Base-by-base conservation (phyloP, 139 green algal genomes). In the Axilococcus clingmanii region DNA sequence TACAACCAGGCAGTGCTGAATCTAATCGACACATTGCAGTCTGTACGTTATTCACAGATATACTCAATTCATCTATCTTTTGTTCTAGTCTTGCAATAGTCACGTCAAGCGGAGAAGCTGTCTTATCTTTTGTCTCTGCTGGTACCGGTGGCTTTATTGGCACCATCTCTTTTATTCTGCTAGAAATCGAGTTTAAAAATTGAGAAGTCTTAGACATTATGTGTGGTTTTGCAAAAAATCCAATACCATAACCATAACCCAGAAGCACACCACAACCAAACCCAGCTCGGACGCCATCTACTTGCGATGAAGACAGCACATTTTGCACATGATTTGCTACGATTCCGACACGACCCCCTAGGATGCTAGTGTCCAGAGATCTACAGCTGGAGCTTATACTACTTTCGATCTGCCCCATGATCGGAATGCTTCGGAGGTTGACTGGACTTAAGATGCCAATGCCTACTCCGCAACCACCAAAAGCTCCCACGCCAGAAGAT, bases 251-350 rank as follows among this genome's bases (percentile, higher is more conserved):
- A 19, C 52, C 52, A 31, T 44, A 49, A 32, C 55, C 54, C 7
- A 70, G 38, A 40, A 52, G 33, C 11, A 48, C 54, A 23, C 62
- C 62, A 35, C 62, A 70, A 16, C 62, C 62, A 32, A 45, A 33
- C 23, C 62, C 55, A 8, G 20, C 36, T 22, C 31, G 11, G 8
- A 48, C 9, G 32, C 52, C 52, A 27, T 22, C 33, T 14, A 40
- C 6, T 11, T 66, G 51, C 3, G 58, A 19, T 27, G 41, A 36
- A 14, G 30, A 35, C 20, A 59, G 49, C 12, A 20, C 30, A 16
- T 53, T 37, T 17, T 38, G 40, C 16, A 48, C 19, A 0, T 15
- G 24, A 0, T 38, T 33, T 27, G 59, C 27, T 20, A 33, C 27
- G 3, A 46, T 12, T 5, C 42, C 27, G 8, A 35, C 32, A 3